Percentiles rank a stretch among this genome's conserved stretches.
phyloP scores from a whole-genome alignment of 2,329 filamentous ascomycete species.

The Verruconis gallopava region DNA sequence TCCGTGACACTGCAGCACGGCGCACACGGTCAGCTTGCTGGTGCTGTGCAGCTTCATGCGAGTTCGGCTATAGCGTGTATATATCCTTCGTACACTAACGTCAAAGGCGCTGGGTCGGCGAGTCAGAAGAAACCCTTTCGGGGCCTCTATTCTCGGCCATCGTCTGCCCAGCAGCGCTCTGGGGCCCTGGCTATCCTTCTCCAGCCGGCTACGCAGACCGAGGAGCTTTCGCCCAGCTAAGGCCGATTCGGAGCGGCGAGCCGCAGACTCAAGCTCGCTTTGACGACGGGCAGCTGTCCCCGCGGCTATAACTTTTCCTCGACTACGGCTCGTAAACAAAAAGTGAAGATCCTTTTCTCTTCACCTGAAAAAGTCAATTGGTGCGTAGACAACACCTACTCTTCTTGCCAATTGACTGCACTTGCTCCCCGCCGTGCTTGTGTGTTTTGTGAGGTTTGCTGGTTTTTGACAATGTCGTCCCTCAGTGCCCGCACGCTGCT shows the following conservation, averaged over 20 bases:
- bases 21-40: too few species aligned
- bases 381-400: not conserved
- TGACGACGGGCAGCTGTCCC: not conserved
- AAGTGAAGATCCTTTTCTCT: not conserved
- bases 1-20: too few species aligned
- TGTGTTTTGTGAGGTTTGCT: not conserved
- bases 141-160: not conserved
- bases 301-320: not conserved
- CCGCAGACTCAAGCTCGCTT: not conserved
- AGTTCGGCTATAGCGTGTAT: not conserved
- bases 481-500: constrained; percentile 7
- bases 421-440: not conserved
- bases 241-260: not conserved
- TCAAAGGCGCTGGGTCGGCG: too few species aligned
- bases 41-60: not conserved
- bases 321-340: not conserved
- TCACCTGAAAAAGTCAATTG: not conserved
- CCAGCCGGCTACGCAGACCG: not conserved
- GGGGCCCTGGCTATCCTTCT: not conserved
- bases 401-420: constrained; percentile 1
- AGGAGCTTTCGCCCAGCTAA: not conserved
- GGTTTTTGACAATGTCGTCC: constrained; percentile 3
- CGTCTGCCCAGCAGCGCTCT: not conserved
- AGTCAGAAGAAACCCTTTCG: not conserved
- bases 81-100: not conserved